These are phyloP conservation scores for Mycena sp. DNA, from an alignment of 1,284 basidiomycete genomes.

Conservation along the genomic window DNA sequence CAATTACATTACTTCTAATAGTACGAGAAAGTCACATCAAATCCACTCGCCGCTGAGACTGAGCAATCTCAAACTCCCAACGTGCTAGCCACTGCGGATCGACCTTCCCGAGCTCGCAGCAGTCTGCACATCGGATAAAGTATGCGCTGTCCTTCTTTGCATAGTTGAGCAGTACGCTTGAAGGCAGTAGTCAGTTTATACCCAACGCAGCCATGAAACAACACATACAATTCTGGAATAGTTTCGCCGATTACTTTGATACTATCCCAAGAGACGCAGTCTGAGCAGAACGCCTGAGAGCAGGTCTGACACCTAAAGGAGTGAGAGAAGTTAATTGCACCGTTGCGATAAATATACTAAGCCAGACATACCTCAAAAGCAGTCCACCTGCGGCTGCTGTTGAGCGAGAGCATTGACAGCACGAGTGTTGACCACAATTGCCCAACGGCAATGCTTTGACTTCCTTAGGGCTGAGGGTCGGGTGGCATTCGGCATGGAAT, in stretches of 20 bases:
- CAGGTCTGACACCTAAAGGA: constrained; percentile 63
- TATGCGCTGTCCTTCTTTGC: constrained; percentile 48
- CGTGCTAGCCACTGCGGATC: constrained; percentile 43
- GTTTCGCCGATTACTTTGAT: constrained; percentile 60
- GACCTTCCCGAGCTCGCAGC: constrained; percentile 39
- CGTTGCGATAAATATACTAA: neutral
- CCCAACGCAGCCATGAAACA: neutral
- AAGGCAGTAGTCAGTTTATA: constrained; percentile 9
- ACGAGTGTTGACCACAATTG: constrained; percentile 61
- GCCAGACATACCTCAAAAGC: constrained; percentile 53
- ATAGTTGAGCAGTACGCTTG: constrained; percentile 53
- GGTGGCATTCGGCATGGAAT: constrained; percentile 60
- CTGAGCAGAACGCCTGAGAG: constrained; percentile 66
- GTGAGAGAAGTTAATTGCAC: neutral
- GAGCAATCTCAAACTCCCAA: constrained; percentile 51
- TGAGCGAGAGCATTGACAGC: constrained; percentile 51
- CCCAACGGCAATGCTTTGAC: constrained; percentile 38
- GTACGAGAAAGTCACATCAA: constrained; percentile 12
- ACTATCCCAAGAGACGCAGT: constrained; percentile 61
- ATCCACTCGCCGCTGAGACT: constrained; percentile 25
- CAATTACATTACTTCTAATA: too few relatives aligned
- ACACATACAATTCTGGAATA: constrained; percentile 65
- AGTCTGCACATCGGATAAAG: constrained; percentile 60
- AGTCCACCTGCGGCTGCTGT: constrained; percentile 58
- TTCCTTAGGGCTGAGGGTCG: constrained; percentile 41